Evolutionary conservation across 169 alveolate genomes (phyloP), one percentile per base, ranked within the genome.

Genomic region (Cryptosporidium canis): DNA sequence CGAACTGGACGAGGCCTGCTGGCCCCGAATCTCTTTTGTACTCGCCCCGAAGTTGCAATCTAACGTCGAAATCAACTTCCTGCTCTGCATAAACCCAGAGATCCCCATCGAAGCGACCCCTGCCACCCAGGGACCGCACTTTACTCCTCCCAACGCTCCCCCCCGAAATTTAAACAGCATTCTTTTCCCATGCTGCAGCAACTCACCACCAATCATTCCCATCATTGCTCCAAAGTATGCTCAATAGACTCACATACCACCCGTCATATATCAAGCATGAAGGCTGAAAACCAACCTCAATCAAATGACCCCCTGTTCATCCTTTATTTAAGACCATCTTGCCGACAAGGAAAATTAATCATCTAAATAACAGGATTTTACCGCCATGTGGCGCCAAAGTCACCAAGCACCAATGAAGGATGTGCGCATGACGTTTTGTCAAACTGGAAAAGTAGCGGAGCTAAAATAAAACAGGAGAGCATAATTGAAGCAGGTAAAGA

Each of bases 321-420:
- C 24, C n/a, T n/a, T n/a, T n/a, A n/a, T n/a, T n/a, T n/a, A n/a
- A n/a, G n/a, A n/a, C n/a, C n/a, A n/a, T n/a, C n/a, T n/a, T n/a
- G n/a, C n/a, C n/a, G n/a, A n/a, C 1, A 11, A 6, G 11, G 6
- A 51, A n/a, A 21, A n/a, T n/a, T 51, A 51, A 51, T 18, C n/a
- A 51, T 51, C 35, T n/a, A n/a, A n/a, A 21, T 51, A n/a, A 51
- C 2, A 18, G 0, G 2, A 0, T 0, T 2, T 51, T 21, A 2
- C 63, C 63, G 63, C 63, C 63, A n/a, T 51, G 7, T 18, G 63
- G 63, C 63, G 63, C 35, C 63, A 51, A 51, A 7, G 63, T 51
- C 63, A 51, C 0, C 9, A n/a, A 51, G 4, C 63, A 51, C 24
- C 8, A 51, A 4, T 4, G 9, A 51, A 7, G 24, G 24, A 51